Percentiles rank a stretch among this genome's conserved stretches.
phyloP scores from a whole-genome alignment of 1,284 basidiomycete genomes.

The Heliocybe sulcata region DNA sequence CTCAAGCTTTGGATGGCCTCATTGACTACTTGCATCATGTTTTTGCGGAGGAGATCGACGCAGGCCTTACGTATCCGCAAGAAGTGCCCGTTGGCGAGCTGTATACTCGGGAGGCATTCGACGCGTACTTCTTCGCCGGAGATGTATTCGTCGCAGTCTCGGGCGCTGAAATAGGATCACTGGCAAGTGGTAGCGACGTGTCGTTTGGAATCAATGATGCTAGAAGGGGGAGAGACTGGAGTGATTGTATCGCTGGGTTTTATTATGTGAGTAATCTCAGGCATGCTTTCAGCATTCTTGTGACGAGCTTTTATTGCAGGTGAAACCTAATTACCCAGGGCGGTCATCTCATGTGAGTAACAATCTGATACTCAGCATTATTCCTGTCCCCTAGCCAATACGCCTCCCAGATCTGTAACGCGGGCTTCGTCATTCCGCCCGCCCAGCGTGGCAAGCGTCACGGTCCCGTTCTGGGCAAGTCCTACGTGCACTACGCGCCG shows the following conservation, averaged over 20 bases:
- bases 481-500: slow-evolving; percentile 81
- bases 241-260: slow-evolving; percentile 68
- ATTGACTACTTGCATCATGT: slow-evolving; percentile 53
- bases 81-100: slow-evolving; percentile 36
- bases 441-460: slow-evolving; percentile 62
- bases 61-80: slow-evolving; percentile 82
- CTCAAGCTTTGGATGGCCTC: slow-evolving; percentile 37
- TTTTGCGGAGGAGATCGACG: slow-evolving; percentile 71
- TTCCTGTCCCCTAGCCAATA: neutral
- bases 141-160: slow-evolving; percentile 72
- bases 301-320: slow-evolving; percentile 24
- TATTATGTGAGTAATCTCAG: slow-evolving; percentile 60
- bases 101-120: slow-evolving; percentile 51
- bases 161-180: slow-evolving; percentile 17
- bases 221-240: slow-evolving; percentile 48
- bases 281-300: neutral
- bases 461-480: slow-evolving; percentile 69
- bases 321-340: slow-evolving; percentile 93
- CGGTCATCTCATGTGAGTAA: slow-evolving; percentile 80
- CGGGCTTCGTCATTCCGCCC: slow-evolving; percentile 81
- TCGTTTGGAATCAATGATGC: slow-evolving; percentile 35
- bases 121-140: slow-evolving; percentile 67
- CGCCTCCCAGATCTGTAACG: slow-evolving; percentile 69
- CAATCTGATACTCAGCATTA: slow-evolving; percentile 1
- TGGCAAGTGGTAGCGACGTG: slow-evolving; percentile 22